Conservation (phyloP, 352 stramenopile species). For the Phytophthora litchii region DNA sequence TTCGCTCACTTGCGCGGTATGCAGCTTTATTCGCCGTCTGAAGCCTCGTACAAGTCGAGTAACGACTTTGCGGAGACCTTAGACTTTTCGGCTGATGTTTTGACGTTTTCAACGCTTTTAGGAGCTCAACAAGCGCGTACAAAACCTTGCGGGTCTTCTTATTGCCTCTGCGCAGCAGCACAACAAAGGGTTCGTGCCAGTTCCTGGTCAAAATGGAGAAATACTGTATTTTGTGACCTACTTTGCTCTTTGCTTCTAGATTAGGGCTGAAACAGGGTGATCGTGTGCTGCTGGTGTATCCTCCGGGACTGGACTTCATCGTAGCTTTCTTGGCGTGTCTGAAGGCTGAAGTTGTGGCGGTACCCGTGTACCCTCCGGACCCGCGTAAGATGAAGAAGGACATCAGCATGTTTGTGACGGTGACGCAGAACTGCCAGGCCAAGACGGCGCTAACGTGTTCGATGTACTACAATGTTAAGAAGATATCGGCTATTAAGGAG, state of each 20-base stretch:
- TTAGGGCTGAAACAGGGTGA: constrained; percentile 70
- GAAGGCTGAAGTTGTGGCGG: constrained; percentile 91
- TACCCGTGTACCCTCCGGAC: constrained; percentile 93
- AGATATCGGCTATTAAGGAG: constrained; percentile 87
- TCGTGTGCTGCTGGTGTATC: constrained; percentile 96
- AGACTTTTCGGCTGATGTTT: constrained; percentile 12
- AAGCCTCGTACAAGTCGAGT: constrained; percentile 1
- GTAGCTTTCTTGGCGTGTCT: constrained; percentile 97
- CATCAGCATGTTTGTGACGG: constrained; percentile 95
- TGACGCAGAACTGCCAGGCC: constrained; percentile 92
- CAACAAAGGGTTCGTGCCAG: constrained; percentile 60
- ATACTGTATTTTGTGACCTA: not conserved
- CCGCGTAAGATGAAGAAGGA: constrained; percentile 95
- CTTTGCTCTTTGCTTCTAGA: constrained; percentile 33
- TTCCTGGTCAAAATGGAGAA: not conserved
- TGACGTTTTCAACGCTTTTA: constrained; percentile 20
- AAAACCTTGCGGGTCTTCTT: constrained; percentile 75
- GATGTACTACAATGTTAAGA: constrained; percentile 95
- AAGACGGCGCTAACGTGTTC: constrained; percentile 92
- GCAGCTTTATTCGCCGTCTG: not conserved
- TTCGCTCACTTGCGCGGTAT: constrained; percentile 65
- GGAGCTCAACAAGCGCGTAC: constrained; percentile 70
- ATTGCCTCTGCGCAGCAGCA: constrained; percentile 54
- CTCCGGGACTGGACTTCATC: constrained; percentile 97
- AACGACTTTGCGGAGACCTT: constrained; percentile 5